These are phyloP conservation scores for Stromatinia cepivora DNA, from an alignment of 2,329 filamentous ascomycete species.

Conservation along the genomic window DNA sequence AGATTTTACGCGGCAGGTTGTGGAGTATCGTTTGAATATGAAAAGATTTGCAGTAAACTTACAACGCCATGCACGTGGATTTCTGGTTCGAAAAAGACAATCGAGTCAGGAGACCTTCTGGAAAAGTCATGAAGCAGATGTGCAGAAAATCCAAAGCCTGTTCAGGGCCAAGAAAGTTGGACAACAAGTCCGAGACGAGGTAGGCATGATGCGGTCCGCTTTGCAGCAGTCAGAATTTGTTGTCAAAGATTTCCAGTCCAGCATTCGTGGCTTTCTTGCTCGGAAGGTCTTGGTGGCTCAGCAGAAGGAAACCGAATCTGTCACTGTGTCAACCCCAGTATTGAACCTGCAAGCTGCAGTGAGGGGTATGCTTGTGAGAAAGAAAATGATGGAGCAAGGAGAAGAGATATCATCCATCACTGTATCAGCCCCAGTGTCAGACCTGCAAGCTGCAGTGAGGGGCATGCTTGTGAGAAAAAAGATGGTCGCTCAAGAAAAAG, in stretches of 20 bases:
- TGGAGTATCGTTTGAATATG: slow-evolving; percentile 81
- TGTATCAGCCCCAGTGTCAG: slow-evolving; percentile 53
- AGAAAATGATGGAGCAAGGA: slow-evolving; percentile 8
- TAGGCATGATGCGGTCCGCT: slow-evolving; percentile 57
- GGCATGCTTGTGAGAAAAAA: slow-evolving; percentile 50
- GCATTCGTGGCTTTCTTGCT: slow-evolving; percentile 65
- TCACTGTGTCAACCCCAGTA: slow-evolving; percentile 50
- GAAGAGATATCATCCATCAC: slow-evolving; percentile 31
- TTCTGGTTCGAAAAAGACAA: slow-evolving; percentile 66
- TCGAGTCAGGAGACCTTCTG: slow-evolving; percentile 64
- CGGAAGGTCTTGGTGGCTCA: slow-evolving; percentile 58
- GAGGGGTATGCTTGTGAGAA: slow-evolving; percentile 51
- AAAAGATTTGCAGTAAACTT: slow-evolving; percentile 73
- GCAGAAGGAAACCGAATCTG: slow-evolving; percentile 54
- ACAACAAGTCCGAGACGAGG: slow-evolving; percentile 49
- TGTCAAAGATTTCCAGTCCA: slow-evolving; percentile 64
- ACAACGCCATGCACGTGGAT: slow-evolving; percentile 77
- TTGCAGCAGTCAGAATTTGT: slow-evolving; percentile 63
- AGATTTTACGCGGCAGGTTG: slow-evolving; percentile 81
- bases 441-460: slow-evolving; percentile 44
- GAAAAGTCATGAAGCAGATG: slow-evolving; percentile 67
- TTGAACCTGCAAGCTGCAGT: slow-evolving; percentile 46
- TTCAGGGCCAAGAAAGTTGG: slow-evolving; percentile 65
- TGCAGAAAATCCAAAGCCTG: slow-evolving; percentile 80
- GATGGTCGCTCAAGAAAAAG: slow-evolving; percentile 6